Conservation (phyloP, 306 rosid genomes). For the Lablab purpureus region DNA sequence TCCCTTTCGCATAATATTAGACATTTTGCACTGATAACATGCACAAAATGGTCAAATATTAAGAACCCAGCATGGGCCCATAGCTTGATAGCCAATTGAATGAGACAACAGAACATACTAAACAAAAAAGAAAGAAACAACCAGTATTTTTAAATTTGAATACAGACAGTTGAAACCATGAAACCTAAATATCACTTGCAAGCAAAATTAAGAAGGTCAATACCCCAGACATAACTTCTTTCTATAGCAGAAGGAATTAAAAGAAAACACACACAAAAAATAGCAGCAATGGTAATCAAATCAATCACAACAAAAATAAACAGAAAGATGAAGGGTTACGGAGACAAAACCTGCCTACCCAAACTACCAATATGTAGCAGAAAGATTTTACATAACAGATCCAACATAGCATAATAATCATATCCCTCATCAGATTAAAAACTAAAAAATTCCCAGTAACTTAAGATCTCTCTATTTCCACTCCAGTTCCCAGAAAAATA, state of each 20-base stretch:
- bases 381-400: slow-evolving; percentile 6
- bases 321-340: neutral
- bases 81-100: neutral
- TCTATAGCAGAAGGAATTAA: too few relatives aligned
- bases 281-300: neutral
- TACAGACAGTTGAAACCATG: too few relatives aligned
- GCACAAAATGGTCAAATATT: neutral
- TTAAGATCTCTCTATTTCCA: neutral
- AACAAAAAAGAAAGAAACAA: slow-evolving; percentile 9
- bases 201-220: neutral
- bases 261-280: too few relatives aligned
- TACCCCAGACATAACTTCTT: neutral
- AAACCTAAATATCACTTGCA: slow-evolving; percentile 15
- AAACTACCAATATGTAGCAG: neutral
- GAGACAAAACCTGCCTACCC: neutral
- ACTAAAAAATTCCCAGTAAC: neutral
- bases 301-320: neutral
- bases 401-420: neutral
- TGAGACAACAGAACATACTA: neutral
- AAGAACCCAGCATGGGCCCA: neutral
- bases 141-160: neutral
- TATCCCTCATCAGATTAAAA: neutral
- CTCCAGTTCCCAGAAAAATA: neutral
- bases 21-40: neutral
- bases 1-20: neutral